These are phyloP conservation scores for Mucor sp. DNA, from an alignment of 371 early-diverging fungal genomes.

Conservation along the genomic window DNA sequence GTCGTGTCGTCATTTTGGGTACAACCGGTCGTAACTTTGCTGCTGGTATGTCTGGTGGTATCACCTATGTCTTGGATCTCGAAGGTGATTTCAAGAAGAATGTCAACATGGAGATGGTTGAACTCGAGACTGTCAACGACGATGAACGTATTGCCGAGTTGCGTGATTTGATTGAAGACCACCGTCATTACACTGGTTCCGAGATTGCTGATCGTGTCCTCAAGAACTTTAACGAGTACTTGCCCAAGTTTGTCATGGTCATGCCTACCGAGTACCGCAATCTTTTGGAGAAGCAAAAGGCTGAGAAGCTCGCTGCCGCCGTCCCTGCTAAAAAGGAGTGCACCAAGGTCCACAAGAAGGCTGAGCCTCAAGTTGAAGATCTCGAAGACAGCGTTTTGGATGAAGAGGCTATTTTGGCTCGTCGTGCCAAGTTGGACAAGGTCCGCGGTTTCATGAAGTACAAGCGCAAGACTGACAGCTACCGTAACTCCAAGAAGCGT, in stretches of 20 bases:
- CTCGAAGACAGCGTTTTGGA: slow-evolving; percentile 88
- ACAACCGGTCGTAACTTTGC: slow-evolving; percentile 92
- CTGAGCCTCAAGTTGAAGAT: slow-evolving; percentile 72
- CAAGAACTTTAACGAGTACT: slow-evolving; percentile 65
- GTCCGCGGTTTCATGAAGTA: slow-evolving; percentile 94
- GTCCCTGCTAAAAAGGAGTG: slow-evolving; percentile 38
- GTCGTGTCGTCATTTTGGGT: slow-evolving; percentile 85
- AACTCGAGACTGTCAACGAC: slow-evolving; percentile 79
- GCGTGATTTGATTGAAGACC: slow-evolving; percentile 78
- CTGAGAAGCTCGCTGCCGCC: slow-evolving; percentile 43
- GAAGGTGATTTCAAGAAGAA: slow-evolving; percentile 59
- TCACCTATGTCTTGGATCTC: slow-evolving; percentile 83
- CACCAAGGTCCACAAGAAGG: slow-evolving; percentile 37
- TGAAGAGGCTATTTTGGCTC: slow-evolving; percentile 67
- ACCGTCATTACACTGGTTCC: slow-evolving; percentile 84
- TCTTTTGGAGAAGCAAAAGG: slow-evolving; percentile 72
- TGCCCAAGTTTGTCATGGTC: slow-evolving; percentile 90
- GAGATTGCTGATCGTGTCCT: slow-evolving; percentile 76
- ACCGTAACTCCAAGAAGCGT: slow-evolving; percentile 85
- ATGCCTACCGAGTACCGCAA: slow-evolving; percentile 92
- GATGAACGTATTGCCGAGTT: slow-evolving; percentile 77
- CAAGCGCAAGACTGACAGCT: slow-evolving; percentile 82
- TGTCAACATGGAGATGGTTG: slow-evolving; percentile 92
- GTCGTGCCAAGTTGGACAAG: slow-evolving; percentile 73
- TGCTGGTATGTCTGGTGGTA: slow-evolving; percentile 94